Evolutionary conservation across 305 asterid genomes (phyloP).

Genomic region (Fraxinus paxiana): DNA sequence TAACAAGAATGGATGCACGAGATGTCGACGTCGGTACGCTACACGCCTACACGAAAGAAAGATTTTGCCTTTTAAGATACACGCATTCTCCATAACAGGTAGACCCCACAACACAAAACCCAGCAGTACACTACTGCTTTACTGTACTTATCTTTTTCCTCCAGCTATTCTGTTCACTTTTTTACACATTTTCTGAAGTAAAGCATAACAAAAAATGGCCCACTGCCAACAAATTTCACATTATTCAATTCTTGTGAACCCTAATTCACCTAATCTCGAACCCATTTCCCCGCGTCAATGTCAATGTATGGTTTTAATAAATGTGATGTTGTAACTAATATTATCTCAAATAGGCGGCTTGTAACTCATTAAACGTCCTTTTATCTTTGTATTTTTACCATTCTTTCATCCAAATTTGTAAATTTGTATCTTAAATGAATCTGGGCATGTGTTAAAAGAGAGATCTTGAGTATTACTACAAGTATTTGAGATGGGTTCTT

Average conservation of each 20-base stretch:
- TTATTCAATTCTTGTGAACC: not conserved
- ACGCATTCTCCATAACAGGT: not conserved
- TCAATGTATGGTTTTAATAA: not conserved
- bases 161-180: not conserved
- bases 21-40: not conserved
- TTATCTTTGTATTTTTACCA: not conserved
- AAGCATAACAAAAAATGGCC: not conserved
- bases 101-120: not conserved
- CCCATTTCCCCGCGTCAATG: not conserved
- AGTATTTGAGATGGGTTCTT: constrained; percentile 28
- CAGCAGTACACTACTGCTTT: not conserved
- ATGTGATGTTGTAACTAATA: not conserved
- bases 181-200: not conserved
- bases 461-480: constrained; percentile 17
- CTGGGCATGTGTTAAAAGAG: constrained; percentile 2
- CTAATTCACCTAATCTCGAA: not conserved
- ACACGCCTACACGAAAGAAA: not conserved
- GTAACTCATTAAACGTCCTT: not conserved
- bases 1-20: not conserved
- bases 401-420: not conserved
- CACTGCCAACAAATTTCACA: not conserved
- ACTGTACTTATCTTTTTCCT: not conserved
- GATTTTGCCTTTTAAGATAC: not conserved
- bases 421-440: not conserved
- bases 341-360: not conserved